These are phyloP conservation scores for Malus fusca DNA, from an alignment of 306 rosid species.

Conservation along the genomic window DNA sequence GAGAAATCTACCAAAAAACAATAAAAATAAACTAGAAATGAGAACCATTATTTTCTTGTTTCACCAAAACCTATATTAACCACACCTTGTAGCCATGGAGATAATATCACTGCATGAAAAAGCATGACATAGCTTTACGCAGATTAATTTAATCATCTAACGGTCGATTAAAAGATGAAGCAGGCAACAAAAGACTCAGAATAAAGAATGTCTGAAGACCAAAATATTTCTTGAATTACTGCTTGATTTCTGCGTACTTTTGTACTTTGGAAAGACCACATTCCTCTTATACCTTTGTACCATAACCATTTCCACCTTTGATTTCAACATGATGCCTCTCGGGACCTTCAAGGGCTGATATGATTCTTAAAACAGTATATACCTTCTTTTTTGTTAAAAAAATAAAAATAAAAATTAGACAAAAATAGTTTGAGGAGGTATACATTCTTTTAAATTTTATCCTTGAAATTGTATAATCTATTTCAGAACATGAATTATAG, in stretches of 20 bases:
- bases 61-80: background rate
- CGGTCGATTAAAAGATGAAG: background rate
- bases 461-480: background rate
- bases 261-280: too few relatives aligned
- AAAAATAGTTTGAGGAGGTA: too few relatives aligned
- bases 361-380: background rate
- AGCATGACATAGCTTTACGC: background rate
- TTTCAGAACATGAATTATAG: background rate
- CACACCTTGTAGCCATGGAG: background rate
- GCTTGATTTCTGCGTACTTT: too few relatives aligned
- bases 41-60: background rate
- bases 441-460: background rate
- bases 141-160: background rate
- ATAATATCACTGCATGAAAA: background rate
- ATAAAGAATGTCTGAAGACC: background rate
- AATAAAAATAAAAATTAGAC: too few relatives aligned
- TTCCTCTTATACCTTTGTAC: too few relatives aligned
- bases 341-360: background rate
- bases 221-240: too few relatives aligned
- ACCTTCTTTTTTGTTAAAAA: background rate
- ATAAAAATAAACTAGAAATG: background rate
- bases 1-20: constrained; percentile 38
- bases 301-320: too few relatives aligned
- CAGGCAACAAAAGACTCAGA: background rate
- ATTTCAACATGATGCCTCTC: background rate